Evolutionary conservation across 2,329 filamentous ascomycete species (phyloP).

Genomic region (Coniochaeta hoffmannii): DNA sequence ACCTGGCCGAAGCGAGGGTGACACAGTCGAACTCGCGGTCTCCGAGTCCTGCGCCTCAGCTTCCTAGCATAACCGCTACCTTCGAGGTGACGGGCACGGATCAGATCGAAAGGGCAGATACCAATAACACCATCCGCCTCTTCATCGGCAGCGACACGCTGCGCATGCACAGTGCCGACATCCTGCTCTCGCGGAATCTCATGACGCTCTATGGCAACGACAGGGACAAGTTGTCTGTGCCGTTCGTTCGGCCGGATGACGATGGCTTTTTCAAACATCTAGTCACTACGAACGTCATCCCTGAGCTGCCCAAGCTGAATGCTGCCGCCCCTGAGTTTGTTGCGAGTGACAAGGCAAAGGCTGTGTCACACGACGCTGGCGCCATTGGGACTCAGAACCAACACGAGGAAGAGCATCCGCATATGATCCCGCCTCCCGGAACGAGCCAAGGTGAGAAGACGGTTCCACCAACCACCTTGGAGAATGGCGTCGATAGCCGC

Average conservation of each 20-base stretch:
- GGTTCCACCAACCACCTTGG: conserved; percentile 29
- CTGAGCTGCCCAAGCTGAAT: conserved; percentile 52
- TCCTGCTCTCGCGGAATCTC: conserved; percentile 86
- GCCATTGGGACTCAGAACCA: conserved; percentile 17
- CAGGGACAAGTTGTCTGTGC: conserved; percentile 78
- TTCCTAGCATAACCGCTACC: conserved; percentile 72
- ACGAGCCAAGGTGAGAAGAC: conserved; percentile 26
- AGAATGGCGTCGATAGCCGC: conserved; percentile 31
- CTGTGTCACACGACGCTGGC: conserved; percentile 11
- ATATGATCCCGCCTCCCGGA: conserved; percentile 26
- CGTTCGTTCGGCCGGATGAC: conserved; percentile 87
- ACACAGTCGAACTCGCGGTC: conserved; percentile 68
- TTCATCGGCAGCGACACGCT: conserved; percentile 87
- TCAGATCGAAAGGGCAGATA: conserved; percentile 38
- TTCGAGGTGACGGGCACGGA: conserved; percentile 65
- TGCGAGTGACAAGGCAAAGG: conserved; percentile 19
- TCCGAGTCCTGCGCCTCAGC: conserved; percentile 63
- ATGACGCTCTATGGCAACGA: conserved; percentile 84
- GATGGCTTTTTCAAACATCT: conserved; percentile 74
- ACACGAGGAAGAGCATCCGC: conserved; percentile 17
- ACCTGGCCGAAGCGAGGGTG: conserved; percentile 84
- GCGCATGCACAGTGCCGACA: conserved; percentile 77
- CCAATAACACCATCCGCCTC: conserved; percentile 66
- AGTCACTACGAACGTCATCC: conserved; percentile 50
- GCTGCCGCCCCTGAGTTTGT: conserved; percentile 39